phyloP scores from a whole-genome alignment of 306 rosid genomes.

The Albizia julibrissin region DNA sequence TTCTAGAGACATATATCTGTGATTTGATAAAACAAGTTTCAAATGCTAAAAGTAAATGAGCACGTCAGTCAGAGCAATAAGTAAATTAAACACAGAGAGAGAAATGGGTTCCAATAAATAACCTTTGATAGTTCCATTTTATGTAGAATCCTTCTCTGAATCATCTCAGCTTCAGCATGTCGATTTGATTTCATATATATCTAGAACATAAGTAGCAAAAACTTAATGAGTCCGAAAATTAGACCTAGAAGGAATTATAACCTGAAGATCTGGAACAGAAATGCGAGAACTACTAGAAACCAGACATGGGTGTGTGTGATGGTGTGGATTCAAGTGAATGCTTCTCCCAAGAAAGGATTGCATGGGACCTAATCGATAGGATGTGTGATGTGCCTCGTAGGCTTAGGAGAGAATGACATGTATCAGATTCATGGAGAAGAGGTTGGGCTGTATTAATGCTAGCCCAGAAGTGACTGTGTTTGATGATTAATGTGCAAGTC shows the following conservation, averaged over 20 bases:
- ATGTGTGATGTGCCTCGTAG: neutral
- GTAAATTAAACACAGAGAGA: conserved; percentile 6
- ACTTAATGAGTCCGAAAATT: conserved; percentile 9
- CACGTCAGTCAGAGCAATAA: neutral
- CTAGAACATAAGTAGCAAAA: conserved; percentile 42
- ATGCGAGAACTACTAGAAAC: neutral
- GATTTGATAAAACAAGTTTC: conserved; percentile 16
- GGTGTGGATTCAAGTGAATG: neutral
- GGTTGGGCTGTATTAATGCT: neutral
- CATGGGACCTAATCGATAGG: neutral
- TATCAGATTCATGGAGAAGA: neutral
- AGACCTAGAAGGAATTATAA: conserved; percentile 13
- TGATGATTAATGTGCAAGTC: neutral
- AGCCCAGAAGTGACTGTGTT: neutral
- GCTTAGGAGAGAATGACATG: neutral
- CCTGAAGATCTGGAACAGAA: conserved; percentile 24
- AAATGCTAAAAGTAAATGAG: conserved; percentile 12
- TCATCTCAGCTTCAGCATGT: conserved; percentile 67
- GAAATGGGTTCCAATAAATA: conserved; percentile 32
- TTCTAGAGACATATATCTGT: neutral
- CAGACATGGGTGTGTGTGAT: neutral
- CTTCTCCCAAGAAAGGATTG: neutral
- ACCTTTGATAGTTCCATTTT: conserved; percentile 83
- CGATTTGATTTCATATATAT: conserved; percentile 66
- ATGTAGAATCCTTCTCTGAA: conserved; percentile 83